phyloP scores from a whole-genome alignment of 78 protist genomes.

The Guillardia theta region DNA sequence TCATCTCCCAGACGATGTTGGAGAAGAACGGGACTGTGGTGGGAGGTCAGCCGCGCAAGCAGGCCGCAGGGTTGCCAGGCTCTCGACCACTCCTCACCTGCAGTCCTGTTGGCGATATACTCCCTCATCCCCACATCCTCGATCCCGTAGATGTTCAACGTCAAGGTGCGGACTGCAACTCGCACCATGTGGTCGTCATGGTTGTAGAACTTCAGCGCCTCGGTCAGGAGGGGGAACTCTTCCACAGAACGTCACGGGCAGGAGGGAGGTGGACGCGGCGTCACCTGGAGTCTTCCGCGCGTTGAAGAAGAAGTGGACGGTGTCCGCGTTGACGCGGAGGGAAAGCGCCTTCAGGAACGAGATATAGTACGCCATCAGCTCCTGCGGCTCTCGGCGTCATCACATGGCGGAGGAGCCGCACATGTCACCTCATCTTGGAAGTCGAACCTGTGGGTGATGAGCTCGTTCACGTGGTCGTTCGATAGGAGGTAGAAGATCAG shows the following conservation, averaged over 20 bases:
- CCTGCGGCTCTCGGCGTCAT: constrained; percentile 63
- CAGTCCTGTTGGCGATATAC: not conserved
- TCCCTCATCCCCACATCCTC: constrained; percentile 4
- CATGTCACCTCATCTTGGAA: constrained; percentile 80
- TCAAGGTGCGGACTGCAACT: constrained; percentile 31
- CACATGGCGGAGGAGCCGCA: too few relatives aligned
- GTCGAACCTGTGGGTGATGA: constrained; percentile 73
- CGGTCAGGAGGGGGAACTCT: constrained; percentile 32
- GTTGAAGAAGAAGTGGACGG: constrained; percentile 84
- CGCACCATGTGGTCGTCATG: constrained; percentile 46
- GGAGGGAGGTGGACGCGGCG: too few relatives aligned
- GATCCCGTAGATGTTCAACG: not conserved
- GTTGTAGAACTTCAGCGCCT: not conserved
- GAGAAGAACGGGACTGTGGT: not conserved
- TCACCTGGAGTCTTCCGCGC: not conserved
- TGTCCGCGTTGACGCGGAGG: constrained; percentile 67
- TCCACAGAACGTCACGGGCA: too few relatives aligned
- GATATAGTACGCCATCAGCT: constrained; percentile 79
- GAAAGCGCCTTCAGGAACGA: constrained; percentile 82
- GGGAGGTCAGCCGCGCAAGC: too few relatives aligned
- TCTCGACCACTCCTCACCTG: too few relatives aligned
- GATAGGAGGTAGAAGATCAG: constrained; percentile 70
- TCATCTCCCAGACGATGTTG: not conserved
- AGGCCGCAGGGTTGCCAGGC: too few relatives aligned
- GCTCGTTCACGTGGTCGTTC: constrained; percentile 80